Conservation (phyloP, 345 rosid species). For the Boechera divaricarpa region DNA sequence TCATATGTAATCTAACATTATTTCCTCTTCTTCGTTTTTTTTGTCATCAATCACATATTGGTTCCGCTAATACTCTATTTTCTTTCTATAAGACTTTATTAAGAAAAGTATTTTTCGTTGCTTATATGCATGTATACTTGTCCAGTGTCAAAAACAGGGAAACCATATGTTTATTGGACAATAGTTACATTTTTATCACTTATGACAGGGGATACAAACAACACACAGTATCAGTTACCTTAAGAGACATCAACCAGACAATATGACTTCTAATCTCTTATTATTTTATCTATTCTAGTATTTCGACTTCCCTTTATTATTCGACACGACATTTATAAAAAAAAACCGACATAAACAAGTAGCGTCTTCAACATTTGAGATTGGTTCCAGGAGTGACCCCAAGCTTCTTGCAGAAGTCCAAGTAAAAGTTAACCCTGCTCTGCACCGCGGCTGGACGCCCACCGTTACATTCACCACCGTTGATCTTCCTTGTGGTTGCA, state of each 20-base stretch:
- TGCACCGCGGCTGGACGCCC: constrained; percentile 41
- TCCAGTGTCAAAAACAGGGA: background rate
- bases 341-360: background rate
- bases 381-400: constrained; percentile 49
- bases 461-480: constrained; percentile 62
- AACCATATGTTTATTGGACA: constrained; percentile 12
- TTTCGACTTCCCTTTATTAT: constrained; percentile 4
- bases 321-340: background rate
- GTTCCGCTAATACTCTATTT: background rate
- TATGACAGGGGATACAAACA: constrained; percentile 19
- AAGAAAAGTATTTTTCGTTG: background rate
- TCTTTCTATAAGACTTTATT: background rate
- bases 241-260: constrained; percentile 11
- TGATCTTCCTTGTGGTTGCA: constrained; percentile 54
- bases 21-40: background rate
- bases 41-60: background rate
- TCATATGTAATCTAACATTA: background rate
- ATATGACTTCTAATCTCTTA: background rate
- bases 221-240: constrained; percentile 8
- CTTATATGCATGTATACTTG: background rate
- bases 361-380: constrained; percentile 45
- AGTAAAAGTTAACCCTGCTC: constrained; percentile 48
- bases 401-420: constrained; percentile 50
- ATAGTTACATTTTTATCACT: constrained; percentile 14
- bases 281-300: background rate